Evolutionary conservation across 768 basidiomycete genomes (phyloP), one percentile per base, ranked within the genome.

Genomic region (Russula compacta): DNA sequence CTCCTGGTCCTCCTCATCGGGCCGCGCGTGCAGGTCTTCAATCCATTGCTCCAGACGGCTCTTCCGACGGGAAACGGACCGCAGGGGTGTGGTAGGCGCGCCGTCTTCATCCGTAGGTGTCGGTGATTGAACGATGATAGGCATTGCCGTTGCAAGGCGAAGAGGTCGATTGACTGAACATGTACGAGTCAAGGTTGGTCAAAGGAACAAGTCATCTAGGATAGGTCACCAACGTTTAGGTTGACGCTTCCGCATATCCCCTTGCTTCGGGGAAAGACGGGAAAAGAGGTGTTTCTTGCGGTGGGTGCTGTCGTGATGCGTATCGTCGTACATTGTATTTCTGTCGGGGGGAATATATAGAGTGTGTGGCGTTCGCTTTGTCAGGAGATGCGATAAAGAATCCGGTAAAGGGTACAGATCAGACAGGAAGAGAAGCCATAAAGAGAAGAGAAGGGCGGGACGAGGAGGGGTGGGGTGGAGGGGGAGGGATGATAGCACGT

Each of bases 11-110:
- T 55, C 48, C 59, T 48, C 49, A 67, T 61, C n/a, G 64, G 53
- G 10, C 67, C 61, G 40, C 65, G 68, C 29, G 67, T 73, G 75
- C 55, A 78, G 73, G 21, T 79, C 79, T 3, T 67, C 70, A 17
- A 80, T 71, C 78, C 79, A 80, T n/a, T 69, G 73, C 40, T 77
- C 75, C 43, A 78, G 66, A 54, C 70, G 77, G 63, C 74, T 76
- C 15, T 76, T 72, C 40, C 74, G 73, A 19, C 73, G 74, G 17
- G 70, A 71, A 62, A 75, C 54, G 58, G 71, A 60, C 60, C 14
- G 64, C 58, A 8, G 60, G 50, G 36, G 66, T 47, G 35, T 63
- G 58, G 67, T 60, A 60, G 42, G 63, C 56, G 53, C 59, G 65
- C 53, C 59, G 43, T 66, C 60, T 58, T 63, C 61, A 2, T 63